Base-by-base conservation (phyloP, 768 basidiomycete genomes). In the Clitopilus passeckerianus region DNA sequence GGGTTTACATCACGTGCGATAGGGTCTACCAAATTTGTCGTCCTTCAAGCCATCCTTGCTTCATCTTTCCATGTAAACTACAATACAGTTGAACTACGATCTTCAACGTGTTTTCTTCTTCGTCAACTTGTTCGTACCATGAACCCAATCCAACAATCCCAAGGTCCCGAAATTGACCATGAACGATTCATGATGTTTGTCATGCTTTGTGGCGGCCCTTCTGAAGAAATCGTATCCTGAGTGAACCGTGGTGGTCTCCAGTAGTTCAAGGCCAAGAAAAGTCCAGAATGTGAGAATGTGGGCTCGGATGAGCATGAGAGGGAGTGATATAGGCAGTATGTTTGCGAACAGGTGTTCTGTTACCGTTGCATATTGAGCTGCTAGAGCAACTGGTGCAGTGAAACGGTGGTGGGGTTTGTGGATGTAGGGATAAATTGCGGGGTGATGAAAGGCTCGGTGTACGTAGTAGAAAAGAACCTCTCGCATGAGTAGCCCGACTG, bases 321-420 rank as follows among this genome's bases (percentile, higher is more conserved):
- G 70, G 5, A 70, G 23, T 1, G 62, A 59, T 41, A 70, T 59
- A n/a, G 72, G 70, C 14, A 71, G 54, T 50, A 74, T 61, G 46
- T 70, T 71, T 6, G 69, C 64, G 4, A 71, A 30, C 55, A 72
- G 46, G 61, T 73, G 72, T 52, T 73, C 71, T 15, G 64, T 63
- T 7, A 61, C 30, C 56, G 50, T 60, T 6, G 68, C 65, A 50
- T 70, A 72, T 53, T 72, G 70, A 16, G 71, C 69, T 16, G 68
- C 62, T 4, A 72, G 66, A 3, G 71, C 70, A 9, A 71, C 66
- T 7, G 71, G 71, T 7, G 71, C 69, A 0, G 70, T 71, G 66
- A 72, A 72, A 27, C 65, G 66, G 44, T 72, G 71, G 20, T 72
- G 71, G 7, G 56, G 59, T 57, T 72, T 72, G 62, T 72, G 71